A percentile compares a stretch with the other conserved stretches of the same genome.
Evolutionary conservation across 768 basidiomycete species (phyloP).

Genomic region (Mycena filopes): DNA sequence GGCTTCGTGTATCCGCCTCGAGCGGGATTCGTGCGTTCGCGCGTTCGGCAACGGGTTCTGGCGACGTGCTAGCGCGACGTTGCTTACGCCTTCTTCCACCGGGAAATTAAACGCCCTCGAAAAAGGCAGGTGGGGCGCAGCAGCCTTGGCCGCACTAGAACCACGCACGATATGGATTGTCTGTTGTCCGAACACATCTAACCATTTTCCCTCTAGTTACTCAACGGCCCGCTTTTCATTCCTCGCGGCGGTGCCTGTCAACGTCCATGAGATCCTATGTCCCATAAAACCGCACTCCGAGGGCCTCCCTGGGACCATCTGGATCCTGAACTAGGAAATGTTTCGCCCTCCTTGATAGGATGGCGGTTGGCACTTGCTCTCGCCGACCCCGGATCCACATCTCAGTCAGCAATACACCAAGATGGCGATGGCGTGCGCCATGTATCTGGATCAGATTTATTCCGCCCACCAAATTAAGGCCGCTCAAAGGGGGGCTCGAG

Average conservation of each 20-base stretch:
- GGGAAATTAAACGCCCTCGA: constrained; percentile 18
- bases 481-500: constrained; percentile 27
- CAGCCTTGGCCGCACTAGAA: constrained; percentile 9
- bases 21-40: constrained; percentile 21
- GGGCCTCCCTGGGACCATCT: constrained; percentile 19
- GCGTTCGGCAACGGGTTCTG: constrained; percentile 22
- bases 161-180: constrained; percentile 20
- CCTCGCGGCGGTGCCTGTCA: constrained; percentile 20
- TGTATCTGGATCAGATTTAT: constrained; percentile 10
- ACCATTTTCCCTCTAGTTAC: constrained; percentile 25
- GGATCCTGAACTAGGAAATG: constrained; percentile 8
- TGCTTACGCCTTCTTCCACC: constrained; percentile 24
- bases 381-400: constrained; percentile 8
- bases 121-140: constrained; percentile 17
- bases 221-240: constrained; percentile 14
- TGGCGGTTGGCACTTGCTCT: not conserved
- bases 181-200: constrained; percentile 17
- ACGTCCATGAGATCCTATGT: not conserved
- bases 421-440: constrained; percentile 8
- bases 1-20: constrained; percentile 19
- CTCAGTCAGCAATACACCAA: constrained; percentile 2
- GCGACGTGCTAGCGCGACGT: constrained; percentile 24
- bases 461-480: constrained; percentile 27
- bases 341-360: constrained; percentile 1
- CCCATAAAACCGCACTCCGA: constrained; percentile 26